phyloP scores from a whole-genome alignment of 176 grass and related monocot genomes.

The Miscanthus lutarioriparius region DNA sequence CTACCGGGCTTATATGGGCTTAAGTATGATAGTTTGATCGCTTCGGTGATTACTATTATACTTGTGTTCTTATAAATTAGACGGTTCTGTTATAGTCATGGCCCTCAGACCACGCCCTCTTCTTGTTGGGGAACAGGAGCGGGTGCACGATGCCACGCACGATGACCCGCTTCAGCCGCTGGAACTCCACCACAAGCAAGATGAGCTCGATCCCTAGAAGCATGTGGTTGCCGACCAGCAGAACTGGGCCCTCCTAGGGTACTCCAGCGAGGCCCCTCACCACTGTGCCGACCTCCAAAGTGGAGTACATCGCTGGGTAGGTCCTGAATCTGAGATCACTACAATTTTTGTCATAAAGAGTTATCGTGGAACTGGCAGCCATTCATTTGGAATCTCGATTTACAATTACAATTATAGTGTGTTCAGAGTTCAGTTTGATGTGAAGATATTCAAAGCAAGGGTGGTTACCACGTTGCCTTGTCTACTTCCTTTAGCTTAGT shows the following conservation, averaged over 20 bases:
- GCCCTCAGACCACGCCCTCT: conserved; percentile 42
- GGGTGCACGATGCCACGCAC: conserved; percentile 63
- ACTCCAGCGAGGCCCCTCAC: conserved; percentile 54
- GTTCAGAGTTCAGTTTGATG: too few species aligned
- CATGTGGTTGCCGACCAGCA: conserved; percentile 83
- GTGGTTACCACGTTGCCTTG: conserved; percentile 58
- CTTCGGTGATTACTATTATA: too few species aligned
- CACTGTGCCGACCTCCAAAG: conserved; percentile 47
- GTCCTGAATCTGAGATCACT: conserved; percentile 50
- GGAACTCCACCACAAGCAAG: conserved; percentile 51
- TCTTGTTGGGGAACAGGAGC: conserved; percentile 49
- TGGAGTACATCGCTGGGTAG: conserved; percentile 66
- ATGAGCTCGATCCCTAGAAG: conserved; percentile 65
- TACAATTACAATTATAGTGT: too few species aligned
- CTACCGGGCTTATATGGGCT: too few species aligned
- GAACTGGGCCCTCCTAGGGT: conserved; percentile 55
- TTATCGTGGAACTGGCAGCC: not conserved
- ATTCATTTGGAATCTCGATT: not conserved
- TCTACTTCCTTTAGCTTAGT: conserved; percentile 52
- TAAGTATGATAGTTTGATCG: too few species aligned
- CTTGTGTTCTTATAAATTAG: too few species aligned
- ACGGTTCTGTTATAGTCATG: too few species aligned
- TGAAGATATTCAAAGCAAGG: too few species aligned
- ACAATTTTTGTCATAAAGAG: not conserved
- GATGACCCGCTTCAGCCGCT: conserved; percentile 43